A percentile compares a stretch with the other conserved stretches of the same genome.
These are phyloP conservation scores for Penicillium corylophilum DNA, from an alignment of 2,329 filamentous ascomycete genomes.

Conservation along the genomic window DNA sequence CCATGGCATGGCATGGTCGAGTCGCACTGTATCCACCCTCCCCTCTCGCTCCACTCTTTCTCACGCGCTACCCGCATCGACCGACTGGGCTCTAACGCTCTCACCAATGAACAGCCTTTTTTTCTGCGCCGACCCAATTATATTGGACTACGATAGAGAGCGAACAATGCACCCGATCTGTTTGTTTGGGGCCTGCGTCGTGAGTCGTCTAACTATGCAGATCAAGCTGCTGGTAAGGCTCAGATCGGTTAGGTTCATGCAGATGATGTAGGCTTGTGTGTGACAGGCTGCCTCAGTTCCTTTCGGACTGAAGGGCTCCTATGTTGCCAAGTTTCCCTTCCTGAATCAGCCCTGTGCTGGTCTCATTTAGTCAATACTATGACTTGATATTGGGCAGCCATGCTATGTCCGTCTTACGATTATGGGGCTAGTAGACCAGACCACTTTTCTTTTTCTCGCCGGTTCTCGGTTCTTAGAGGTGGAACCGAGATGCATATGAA, in stretches of 20 bases:
- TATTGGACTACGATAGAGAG: background rate
- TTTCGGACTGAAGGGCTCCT: background rate
- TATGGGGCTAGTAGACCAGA: background rate
- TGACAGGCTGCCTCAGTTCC: background rate
- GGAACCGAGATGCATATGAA: conserved; percentile 4
- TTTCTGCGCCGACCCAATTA: conserved; percentile 2
- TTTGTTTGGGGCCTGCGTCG: conserved; percentile 13
- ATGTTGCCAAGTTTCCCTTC: background rate
- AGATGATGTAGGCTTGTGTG: conserved; percentile 4
- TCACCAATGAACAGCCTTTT: conserved; percentile 10
- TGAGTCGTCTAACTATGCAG: conserved; percentile 1
- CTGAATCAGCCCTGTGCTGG: background rate
- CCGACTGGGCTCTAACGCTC: conserved; percentile 13
- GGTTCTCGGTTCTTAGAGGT: background rate
- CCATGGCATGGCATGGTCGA: conserved; percentile 25
- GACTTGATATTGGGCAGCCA: conserved; percentile 8
- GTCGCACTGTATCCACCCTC: conserved; percentile 18
- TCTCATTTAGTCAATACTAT: background rate
- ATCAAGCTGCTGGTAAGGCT: conserved; percentile 10
- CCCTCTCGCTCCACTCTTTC: conserved; percentile 5
- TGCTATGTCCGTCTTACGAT: conserved; percentile 4
- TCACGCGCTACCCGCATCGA: conserved; percentile 23
- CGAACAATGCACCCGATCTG: conserved; percentile 11
- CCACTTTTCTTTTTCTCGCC: background rate
- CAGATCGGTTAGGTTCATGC: conserved; percentile 12